These are phyloP conservation scores for Monosporozyma yasuniensis DNA, from an alignment of 805 yeast species.

Conservation along the genomic window DNA sequence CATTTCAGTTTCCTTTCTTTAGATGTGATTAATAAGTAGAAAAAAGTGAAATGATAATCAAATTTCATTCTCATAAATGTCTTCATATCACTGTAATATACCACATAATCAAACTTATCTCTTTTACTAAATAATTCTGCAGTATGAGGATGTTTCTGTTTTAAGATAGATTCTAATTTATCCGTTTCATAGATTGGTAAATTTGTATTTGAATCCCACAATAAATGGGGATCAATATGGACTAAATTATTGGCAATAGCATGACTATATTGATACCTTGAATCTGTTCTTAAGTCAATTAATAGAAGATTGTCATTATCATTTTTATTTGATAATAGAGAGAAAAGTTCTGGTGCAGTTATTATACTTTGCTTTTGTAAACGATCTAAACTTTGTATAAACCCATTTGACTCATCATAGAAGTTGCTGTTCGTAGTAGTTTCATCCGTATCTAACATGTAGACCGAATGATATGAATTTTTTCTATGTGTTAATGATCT, in stretches of 20 bases:
- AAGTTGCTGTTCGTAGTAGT: slow-evolving; percentile 3
- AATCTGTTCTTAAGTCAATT: slow-evolving; percentile 34
- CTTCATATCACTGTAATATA: slow-evolving; percentile 33
- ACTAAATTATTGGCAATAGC: slow-evolving; percentile 33
- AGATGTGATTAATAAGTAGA: slow-evolving; percentile 22
- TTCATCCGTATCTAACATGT: slow-evolving; percentile 28
- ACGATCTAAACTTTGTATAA: slow-evolving; percentile 19
- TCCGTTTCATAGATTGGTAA: slow-evolving; percentile 29
- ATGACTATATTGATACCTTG: slow-evolving; percentile 28
- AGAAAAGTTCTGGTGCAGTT: slow-evolving; percentile 35
- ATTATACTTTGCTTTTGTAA: slow-evolving; percentile 45
- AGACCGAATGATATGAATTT: slow-evolving; percentile 35
- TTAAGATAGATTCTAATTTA: slow-evolving; percentile 23
- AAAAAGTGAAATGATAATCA: slow-evolving; percentile 30
- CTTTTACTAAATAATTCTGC: slow-evolving; percentile 23
- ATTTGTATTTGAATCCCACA: slow-evolving; percentile 21
- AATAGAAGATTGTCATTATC: slow-evolving; percentile 33
- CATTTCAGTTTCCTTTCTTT: slow-evolving; percentile 9
- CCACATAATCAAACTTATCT: slow-evolving; percentile 29
- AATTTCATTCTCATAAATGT: slow-evolving; percentile 25
- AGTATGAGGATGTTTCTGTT: slow-evolving; percentile 5
- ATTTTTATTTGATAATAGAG: slow-evolving; percentile 38
- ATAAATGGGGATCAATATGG: slow-evolving; percentile 33
- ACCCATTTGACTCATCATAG: slow-evolving; percentile 14
- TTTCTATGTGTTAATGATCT: slow-evolving; percentile 27